Evolutionary conservation across 805 yeast genomes (phyloP), one percentile per base, ranked within the genome.

Genomic region (Candida incommunis): DNA sequence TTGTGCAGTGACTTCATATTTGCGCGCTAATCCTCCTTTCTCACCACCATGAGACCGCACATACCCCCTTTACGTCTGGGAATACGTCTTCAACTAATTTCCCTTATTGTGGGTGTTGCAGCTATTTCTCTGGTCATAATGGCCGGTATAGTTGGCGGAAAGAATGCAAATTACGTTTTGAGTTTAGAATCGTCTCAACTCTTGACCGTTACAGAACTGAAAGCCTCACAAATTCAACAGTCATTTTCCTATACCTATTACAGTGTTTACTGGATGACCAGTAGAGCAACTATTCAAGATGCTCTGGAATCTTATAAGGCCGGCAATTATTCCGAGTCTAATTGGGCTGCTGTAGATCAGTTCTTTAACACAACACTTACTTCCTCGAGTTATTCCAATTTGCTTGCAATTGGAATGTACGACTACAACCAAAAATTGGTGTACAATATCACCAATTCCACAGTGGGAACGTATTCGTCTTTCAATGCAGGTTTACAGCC

Each of bases 171-270:
- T 20, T 80, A 76, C 50, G 75, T 80, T 48, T 71, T 76, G 24
- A 62, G 71, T 41, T 61, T 82, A 40, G 69, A 94, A 54, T 75
- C 79, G 1, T 87, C 83, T 49, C 72, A 87, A 46, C 65, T 87
- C 22, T 75, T 74, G 53, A 84, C 84, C 40, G 82, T 86, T 20
- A 82, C 95, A 2, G 82, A 82, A 59, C 66, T 87, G 46, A 86
- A 85, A 60, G 76, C 90, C 0, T 74, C 88, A 0, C 95, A 87
- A 60, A 67, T 86, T 20, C 72, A 71, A 45, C 95, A 85, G 61
- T 72, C 76, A 35, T 64, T 83, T 47, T 73, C 73, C 47, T 72
- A 69, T 48, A 65, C 75, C 23, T 80, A 76, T 58, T 82, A 79
- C 56, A 94, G 85, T 60, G 72, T 79, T 2, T 71, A 71, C 46